Evolutionary conservation across 73 alveolate species (phyloP).

Genomic region (Durusdinium trenchii): DNA sequence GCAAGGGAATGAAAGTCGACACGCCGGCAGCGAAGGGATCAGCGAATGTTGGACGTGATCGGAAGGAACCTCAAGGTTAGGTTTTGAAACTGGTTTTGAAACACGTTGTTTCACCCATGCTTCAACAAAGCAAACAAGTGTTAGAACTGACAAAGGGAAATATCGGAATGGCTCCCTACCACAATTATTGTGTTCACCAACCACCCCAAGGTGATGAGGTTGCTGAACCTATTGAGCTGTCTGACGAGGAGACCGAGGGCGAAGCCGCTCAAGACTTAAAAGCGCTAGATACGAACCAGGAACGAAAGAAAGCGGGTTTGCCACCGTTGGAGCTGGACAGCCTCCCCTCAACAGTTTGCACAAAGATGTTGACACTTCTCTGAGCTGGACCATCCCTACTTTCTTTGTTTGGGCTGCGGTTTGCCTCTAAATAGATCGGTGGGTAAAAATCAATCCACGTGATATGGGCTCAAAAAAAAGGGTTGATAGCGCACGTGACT

Average conservation of each 20-base stretch:
- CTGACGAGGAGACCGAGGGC: neutral
- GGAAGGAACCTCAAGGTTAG: no score
- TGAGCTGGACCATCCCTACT: neutral
- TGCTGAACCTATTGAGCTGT: neutral
- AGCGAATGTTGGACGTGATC: no score
- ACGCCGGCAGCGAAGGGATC: neutral
- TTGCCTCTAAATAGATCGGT: no score
- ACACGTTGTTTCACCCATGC: no score
- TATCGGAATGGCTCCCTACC: no score
- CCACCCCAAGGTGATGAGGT: neutral
- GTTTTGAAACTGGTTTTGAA: no score
- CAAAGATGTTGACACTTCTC: neutral
- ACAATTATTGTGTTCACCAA: no score
- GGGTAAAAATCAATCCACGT: no score
- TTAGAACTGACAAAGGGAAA: no score
- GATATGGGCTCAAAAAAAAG: neutral
- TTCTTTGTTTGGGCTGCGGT: no score
- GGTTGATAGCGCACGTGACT: neutral
- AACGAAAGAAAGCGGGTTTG: conserved; percentile 20
- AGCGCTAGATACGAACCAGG: neutral
- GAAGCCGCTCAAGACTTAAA: neutral
- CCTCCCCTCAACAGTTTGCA: neutral
- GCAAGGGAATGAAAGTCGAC: neutral
- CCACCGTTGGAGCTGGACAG: conserved; percentile 1
- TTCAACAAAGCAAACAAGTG: no score